These are phyloP conservation scores for Fonsecaea erecta DNA, from an alignment of 2,329 filamentous ascomycete genomes.

Conservation along the genomic window DNA sequence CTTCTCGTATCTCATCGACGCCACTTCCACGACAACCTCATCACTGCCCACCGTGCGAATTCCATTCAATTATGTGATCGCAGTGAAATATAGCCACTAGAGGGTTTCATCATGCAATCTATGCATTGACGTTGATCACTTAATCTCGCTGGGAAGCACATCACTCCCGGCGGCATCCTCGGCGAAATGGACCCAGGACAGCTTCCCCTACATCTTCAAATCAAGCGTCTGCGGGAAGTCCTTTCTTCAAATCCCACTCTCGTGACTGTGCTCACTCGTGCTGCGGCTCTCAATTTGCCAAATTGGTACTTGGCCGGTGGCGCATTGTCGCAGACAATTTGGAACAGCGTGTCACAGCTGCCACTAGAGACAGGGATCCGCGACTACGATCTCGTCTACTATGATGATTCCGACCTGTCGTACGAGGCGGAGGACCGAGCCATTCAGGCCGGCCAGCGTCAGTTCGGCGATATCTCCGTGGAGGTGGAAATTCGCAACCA, in stretches of 20 bases:
- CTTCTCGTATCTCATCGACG: no score
- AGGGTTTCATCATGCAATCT: no score
- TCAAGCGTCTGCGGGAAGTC: not conserved
- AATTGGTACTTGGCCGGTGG: not conserved
- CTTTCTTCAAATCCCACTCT: not conserved
- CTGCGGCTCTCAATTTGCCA: not conserved
- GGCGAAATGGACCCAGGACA: not conserved
- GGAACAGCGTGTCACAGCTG: not conserved
- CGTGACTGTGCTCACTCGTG: not conserved
- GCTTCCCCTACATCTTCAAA: not conserved
- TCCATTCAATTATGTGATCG: no score
- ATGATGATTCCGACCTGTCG: not conserved
- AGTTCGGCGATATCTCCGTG: not conserved
- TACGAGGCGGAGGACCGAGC: not conserved
- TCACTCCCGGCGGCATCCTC: not conserved
- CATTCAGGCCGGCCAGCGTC: not conserved
- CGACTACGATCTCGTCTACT: slow-evolving; percentile 4
- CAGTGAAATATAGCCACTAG: not conserved
- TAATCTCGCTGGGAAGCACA: not conserved
- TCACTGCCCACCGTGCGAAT: no score
- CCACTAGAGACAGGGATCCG: not conserved
- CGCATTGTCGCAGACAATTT: not conserved
- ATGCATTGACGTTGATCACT: not conserved
- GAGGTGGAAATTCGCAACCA: not conserved
- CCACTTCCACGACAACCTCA: no score